Evolutionary conservation across 2,329 filamentous ascomycete genomes (phyloP), one percentile per base, ranked within the genome.

Genomic region (Geoglossum cookeanum): DNA sequence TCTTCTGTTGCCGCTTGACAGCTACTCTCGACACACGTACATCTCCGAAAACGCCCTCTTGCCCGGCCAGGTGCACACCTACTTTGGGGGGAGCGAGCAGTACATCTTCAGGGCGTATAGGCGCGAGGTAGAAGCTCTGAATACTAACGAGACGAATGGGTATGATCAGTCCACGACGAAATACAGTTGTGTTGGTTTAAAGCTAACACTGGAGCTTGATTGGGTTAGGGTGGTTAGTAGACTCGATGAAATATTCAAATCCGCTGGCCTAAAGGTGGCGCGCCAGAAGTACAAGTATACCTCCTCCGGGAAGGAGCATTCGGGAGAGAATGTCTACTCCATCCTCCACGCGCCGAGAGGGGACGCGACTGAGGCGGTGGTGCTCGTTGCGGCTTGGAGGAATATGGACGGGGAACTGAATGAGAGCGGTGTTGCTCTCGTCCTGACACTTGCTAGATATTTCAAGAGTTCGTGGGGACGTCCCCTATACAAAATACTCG

Each of bases 31-130:
- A 62, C 78, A 80, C 59, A 98, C 91, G 0, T 98, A 98, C 70
- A 92, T 98, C 58, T 97, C 91, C 48, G 92, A 98, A 70, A 98
- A 98, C 68, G 92, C 92, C 9, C 80, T 98, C 37, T 75, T 98
- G 13, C 92, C 92, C 0, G 92, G 90, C 1, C 92, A 98, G 70
- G 92, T 97, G 7, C 91, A 97, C 71, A 95, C 92, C 1, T 98
- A 98, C 70, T 98, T 98, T 67, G 84, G 87, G 5, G 92, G 92
- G 17, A 95, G 88, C 69, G 92, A 98, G 68, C 90, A 97, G 73
- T 86, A 96, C 69, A 80, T 97, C 62, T 90, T 97, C 66, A 79
- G 89, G 52, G 92, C 88, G 6, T 97, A 94, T 69, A 81, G 85
- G 65, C 83, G 87, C 66, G 92, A 97, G 71, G 75, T 95, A 55